Evolutionary conservation across 805 yeast genomes (phyloP).

Genomic region (Yarrowia porcina): DNA sequence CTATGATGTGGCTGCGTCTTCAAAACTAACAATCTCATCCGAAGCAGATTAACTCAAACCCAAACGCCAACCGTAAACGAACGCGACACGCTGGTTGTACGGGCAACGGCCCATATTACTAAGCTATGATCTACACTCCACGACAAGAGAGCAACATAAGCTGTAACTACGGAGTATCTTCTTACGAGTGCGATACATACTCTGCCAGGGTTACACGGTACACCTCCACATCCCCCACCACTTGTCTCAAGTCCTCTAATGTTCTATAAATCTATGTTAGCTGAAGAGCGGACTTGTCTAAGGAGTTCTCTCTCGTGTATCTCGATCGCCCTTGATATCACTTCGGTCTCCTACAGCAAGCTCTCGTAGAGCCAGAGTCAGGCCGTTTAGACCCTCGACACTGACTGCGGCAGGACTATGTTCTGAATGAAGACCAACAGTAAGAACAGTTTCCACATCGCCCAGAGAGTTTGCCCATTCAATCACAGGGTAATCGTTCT

Average conservation of each 20-base stretch:
- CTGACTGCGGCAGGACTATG: conserved; percentile 14
- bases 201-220: no score
- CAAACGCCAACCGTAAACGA: conserved; percentile 10
- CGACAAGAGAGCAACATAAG: no score
- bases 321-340: conserved; percentile 2
- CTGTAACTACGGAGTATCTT: no score
- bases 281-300: not conserved
- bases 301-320: not conserved
- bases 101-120: no score
- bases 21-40: not conserved
- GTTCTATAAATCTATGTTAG: conserved; percentile 20
- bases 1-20: not conserved
- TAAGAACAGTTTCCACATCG: conserved; percentile 16
- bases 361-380: conserved; percentile 15
- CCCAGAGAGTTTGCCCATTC: conserved; percentile 24
- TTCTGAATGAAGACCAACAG: conserved; percentile 22
- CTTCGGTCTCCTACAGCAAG: conserved; percentile 16
- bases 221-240: no score
- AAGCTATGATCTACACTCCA: no score
- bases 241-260: no score
- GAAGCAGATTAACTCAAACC: not conserved
- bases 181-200: no score
- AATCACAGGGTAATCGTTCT: conserved; percentile 18
- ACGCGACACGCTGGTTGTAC: conserved; percentile 1
- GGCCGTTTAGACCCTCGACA: conserved; percentile 23